Evolutionary conservation across 2,329 filamentous ascomycete genomes (phyloP).

Genomic region (Colletotrichum acutatum): DNA sequence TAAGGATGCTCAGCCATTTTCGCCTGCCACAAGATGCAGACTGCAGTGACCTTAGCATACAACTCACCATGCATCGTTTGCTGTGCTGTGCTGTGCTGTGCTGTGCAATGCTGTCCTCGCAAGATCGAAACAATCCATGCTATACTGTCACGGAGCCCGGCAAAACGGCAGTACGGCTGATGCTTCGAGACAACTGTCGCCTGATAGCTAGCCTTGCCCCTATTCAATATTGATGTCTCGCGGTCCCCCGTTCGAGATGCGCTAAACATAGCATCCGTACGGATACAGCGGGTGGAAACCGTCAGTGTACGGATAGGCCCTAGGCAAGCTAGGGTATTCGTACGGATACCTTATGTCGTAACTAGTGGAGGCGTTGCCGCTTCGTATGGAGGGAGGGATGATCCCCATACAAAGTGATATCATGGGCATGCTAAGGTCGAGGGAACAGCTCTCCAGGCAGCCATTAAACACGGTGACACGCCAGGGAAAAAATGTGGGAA

Average conservation of each 20-base stretch:
- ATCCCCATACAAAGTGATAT: conserved; percentile 14
- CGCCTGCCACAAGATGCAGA: neutral
- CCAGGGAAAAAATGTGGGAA: neutral
- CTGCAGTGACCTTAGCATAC: neutral
- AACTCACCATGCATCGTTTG: neutral
- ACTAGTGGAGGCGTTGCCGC: neutral
- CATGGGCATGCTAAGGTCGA: conserved; percentile 3
- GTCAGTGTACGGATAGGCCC: too few species aligned
- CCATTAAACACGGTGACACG: neutral
- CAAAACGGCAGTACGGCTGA: neutral
- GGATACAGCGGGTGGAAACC: neutral
- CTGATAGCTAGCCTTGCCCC: neutral
- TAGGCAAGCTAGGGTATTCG: too few species aligned
- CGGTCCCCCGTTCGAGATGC: neutral
- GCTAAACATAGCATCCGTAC: conserved; percentile 4
- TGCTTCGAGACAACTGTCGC: neutral
- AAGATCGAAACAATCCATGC: neutral
- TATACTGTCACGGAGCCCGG: neutral
- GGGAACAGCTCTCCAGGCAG: neutral
- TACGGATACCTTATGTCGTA: too few species aligned
- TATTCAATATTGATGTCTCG: neutral
- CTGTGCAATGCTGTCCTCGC: neutral
- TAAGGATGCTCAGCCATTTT: neutral
- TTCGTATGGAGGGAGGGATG: conserved; percentile 1
- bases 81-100: neutral